These are phyloP conservation scores for Pseudocercospora musae DNA, from an alignment of 2,329 filamentous ascomycete species.

Conservation along the genomic window DNA sequence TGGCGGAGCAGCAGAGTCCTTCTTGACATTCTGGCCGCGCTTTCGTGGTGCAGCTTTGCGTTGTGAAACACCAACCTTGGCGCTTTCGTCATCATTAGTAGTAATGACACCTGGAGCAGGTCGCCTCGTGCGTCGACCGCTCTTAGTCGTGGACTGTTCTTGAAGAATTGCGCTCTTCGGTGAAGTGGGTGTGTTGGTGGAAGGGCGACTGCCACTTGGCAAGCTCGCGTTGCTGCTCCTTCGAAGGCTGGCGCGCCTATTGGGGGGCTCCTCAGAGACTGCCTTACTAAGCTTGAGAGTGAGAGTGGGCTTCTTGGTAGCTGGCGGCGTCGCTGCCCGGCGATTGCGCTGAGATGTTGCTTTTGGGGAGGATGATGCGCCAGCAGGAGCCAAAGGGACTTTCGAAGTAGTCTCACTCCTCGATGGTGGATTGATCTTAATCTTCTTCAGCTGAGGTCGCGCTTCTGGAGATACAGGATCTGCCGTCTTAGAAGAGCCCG, in stretches of 20 bases:
- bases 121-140: slow-evolving; percentile 58
- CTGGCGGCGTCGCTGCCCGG: slow-evolving; percentile 29
- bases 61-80: slow-evolving; percentile 67
- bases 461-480: slow-evolving; percentile 12
- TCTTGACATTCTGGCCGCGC: slow-evolving; percentile 20
- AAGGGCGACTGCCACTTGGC: slow-evolving; percentile 29
- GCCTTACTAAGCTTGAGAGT: slow-evolving; percentile 43
- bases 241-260: slow-evolving; percentile 41
- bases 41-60: slow-evolving; percentile 70
- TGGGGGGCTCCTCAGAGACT: slow-evolving; percentile 48
- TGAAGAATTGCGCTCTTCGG: slow-evolving; percentile 17
- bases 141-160: slow-evolving; percentile 19
- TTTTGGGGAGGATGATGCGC: slow-evolving; percentile 34
- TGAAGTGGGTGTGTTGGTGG: slow-evolving; percentile 18
- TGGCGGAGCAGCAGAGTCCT: slow-evolving; percentile 15
- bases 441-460: slow-evolving; percentile 32
- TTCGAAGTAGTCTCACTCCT: slow-evolving; percentile 21
- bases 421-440: slow-evolving; percentile 31
- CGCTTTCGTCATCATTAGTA: slow-evolving; percentile 50
- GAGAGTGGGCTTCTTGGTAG: slow-evolving; percentile 35
- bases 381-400: slow-evolving; percentile 46
- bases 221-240: slow-evolving; percentile 47
- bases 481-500: slow-evolving; percentile 14
- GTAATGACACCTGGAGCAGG: slow-evolving; percentile 71
- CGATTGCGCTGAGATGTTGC: slow-evolving; percentile 21